Evolutionary conservation across 2,329 filamentous ascomycete genomes (phyloP).

Genomic region (Fusarium longipes): DNA sequence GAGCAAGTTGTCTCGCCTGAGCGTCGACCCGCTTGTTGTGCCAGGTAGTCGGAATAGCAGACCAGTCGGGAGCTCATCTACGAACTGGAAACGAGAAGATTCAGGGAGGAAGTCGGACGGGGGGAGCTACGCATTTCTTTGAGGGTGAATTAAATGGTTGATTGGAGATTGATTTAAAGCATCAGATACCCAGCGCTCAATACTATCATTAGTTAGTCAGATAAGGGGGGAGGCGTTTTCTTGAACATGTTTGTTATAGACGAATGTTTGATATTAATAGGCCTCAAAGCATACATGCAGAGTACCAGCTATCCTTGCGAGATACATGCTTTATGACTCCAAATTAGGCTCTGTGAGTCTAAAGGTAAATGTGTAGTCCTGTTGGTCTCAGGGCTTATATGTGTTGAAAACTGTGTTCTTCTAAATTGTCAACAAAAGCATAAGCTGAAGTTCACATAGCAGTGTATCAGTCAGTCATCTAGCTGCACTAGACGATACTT

Average conservation of each 20-base stretch:
- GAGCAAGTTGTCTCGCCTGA: conserved; percentile 26
- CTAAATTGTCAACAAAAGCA: too few relatives aligned
- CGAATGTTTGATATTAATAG: background rate
- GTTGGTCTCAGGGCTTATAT: too few relatives aligned
- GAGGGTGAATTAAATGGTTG: background rate
- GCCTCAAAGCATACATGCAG: too few relatives aligned
- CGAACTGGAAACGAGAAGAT: conserved; percentile 35
- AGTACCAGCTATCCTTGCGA: too few relatives aligned
- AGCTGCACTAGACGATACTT: background rate
- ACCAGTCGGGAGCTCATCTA: conserved; percentile 17
- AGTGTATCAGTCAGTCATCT: background rate
- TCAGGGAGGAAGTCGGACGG: conserved; percentile 37
- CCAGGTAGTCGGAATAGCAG: conserved; percentile 27
- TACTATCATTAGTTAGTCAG: background rate
- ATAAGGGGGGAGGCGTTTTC: background rate
- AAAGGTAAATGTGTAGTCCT: too few relatives aligned
- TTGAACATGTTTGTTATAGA: background rate
- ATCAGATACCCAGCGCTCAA: conserved; percentile 28
- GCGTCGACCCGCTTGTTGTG: conserved; percentile 23
- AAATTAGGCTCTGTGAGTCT: too few relatives aligned
- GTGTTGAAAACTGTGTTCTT: too few relatives aligned
- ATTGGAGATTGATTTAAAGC: background rate
- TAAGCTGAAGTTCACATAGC: too few relatives aligned
- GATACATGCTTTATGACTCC: too few relatives aligned
- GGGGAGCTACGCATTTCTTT: conserved; percentile 45